Conservation (phyloP, 495 filamentous ascomycete species). For the Tetracladium setigerum region DNA sequence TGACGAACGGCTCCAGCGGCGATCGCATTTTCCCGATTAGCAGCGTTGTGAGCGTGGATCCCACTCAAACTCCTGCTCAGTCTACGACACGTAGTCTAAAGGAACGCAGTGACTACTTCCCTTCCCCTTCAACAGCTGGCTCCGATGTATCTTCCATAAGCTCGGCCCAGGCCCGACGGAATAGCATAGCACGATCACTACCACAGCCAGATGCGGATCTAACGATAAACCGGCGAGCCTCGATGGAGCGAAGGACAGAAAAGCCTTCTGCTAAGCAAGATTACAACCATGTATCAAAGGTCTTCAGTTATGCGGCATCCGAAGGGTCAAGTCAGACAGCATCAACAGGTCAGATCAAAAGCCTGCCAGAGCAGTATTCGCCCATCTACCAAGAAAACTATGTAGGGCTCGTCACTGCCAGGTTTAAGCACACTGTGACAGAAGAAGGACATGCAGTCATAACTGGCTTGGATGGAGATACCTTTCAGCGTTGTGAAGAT, state of each 20-base stretch:
- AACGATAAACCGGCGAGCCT: too few relatives aligned
- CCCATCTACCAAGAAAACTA: slow-evolving; percentile 10
- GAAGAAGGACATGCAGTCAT: slow-evolving; percentile 80
- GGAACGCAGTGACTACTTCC: slow-evolving; percentile 19
- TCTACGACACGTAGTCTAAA: slow-evolving; percentile 16
- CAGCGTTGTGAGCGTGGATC: slow-evolving; percentile 69
- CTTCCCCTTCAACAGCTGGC: background rate
- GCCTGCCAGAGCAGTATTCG: background rate
- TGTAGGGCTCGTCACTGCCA: slow-evolving; percentile 44
- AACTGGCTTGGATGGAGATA: slow-evolving; percentile 64
- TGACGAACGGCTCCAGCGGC: background rate
- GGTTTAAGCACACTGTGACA: slow-evolving; percentile 75
- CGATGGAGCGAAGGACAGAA: background rate
- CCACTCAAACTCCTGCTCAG: slow-evolving; percentile 35
- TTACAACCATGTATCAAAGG: background rate
- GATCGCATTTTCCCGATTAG: slow-evolving; percentile 82
- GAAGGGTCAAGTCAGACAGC: slow-evolving; percentile 19
- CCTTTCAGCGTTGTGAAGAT: slow-evolving; percentile 77
- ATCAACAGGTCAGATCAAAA: background rate
- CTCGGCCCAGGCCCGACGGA: background rate
- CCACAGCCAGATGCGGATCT: too few relatives aligned
- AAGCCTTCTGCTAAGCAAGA: background rate
- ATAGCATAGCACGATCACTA: too few relatives aligned
- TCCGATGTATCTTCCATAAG: background rate
- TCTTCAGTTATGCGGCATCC: slow-evolving; percentile 30